A percentile compares a stretch with the other conserved stretches of the same genome.
Evolutionary conservation across 441 rosid genomes (phyloP).

Genomic region (Corymbia calophylla): DNA sequence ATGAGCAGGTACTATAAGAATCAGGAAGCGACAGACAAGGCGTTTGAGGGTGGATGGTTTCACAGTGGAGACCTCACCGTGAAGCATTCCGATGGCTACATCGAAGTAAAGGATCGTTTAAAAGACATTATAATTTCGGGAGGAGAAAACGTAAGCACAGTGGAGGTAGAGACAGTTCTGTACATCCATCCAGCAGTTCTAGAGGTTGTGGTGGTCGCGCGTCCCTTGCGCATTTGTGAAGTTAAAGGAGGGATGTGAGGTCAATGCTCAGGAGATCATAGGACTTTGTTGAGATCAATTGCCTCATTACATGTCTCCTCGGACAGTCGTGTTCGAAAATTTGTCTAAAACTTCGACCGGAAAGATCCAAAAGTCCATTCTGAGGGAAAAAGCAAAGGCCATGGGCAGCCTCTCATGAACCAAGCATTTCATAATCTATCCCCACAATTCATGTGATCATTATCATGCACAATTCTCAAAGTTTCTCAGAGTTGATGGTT

Average conservation of each 20-base stretch:
- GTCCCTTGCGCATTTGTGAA: slow-evolving; percentile 82
- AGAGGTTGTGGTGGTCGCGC: slow-evolving; percentile 64
- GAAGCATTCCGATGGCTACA: slow-evolving; percentile 52
- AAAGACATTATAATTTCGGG: slow-evolving; percentile 69
- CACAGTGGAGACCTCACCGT: slow-evolving; percentile 66
- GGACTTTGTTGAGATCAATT: slow-evolving; percentile 41
- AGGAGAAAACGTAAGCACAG: slow-evolving; percentile 65
- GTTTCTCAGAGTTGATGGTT: not conserved
- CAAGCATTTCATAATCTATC: not conserved
- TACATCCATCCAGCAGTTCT: slow-evolving; percentile 47
- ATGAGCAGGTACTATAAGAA: slow-evolving; percentile 67
- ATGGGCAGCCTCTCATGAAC: slow-evolving; percentile 43
- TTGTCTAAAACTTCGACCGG: slow-evolving; percentile 79
- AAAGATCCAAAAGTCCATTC: slow-evolving; percentile 55
- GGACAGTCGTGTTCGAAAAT: slow-evolving; percentile 47
- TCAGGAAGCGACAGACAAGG: slow-evolving; percentile 41
- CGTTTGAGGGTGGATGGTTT: slow-evolving; percentile 60
- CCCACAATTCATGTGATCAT: not conserved
- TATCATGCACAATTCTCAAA: not conserved
- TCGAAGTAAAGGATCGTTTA: slow-evolving; percentile 55
- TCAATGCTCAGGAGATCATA: slow-evolving; percentile 38
- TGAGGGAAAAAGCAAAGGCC: slow-evolving; percentile 55
- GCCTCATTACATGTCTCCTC: slow-evolving; percentile 79
- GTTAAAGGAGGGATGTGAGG: slow-evolving; percentile 37
- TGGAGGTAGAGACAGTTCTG: slow-evolving; percentile 54